These are phyloP conservation scores for Mucor indicus DNA, from an alignment of 371 early-diverging fungal species.

Conservation along the genomic window DNA sequence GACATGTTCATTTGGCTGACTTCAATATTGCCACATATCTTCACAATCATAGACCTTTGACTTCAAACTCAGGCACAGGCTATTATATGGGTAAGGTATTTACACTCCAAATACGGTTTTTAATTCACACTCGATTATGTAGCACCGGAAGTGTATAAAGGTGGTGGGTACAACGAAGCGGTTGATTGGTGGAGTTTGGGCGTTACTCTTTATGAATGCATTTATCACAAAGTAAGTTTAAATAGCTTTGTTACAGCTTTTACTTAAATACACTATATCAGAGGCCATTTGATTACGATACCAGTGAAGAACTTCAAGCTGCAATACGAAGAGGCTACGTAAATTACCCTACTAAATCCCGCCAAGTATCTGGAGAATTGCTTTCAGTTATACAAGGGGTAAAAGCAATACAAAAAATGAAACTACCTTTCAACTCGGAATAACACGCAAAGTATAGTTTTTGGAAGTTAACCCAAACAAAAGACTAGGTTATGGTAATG, in stretches of 20 bases:
- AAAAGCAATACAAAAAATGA: background rate
- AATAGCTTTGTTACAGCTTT: too few relatives aligned
- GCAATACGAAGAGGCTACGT: constrained; percentile 55
- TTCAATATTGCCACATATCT: constrained; percentile 77
- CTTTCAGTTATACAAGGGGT: constrained; percentile 65
- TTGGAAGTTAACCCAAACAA: constrained; percentile 44
- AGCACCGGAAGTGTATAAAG: constrained; percentile 81
- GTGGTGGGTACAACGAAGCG: constrained; percentile 68
- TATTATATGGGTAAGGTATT: constrained; percentile 69
- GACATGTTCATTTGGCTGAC: constrained; percentile 81
- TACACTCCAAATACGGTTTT: background rate
- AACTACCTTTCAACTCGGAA: background rate
- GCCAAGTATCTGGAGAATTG: constrained; percentile 56
- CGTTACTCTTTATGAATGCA: constrained; percentile 72
- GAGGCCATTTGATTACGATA: constrained; percentile 62
- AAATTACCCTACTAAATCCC: constrained; percentile 54
- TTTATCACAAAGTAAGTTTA: constrained; percentile 50
- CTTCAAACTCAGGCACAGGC: constrained; percentile 75
- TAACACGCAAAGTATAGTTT: constrained; percentile 22
- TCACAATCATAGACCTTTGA: constrained; percentile 53
- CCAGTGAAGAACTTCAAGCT: constrained; percentile 49
- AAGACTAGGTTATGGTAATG: constrained; percentile 50
- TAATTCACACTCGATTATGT: background rate
- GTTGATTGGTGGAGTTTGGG: constrained; percentile 96
- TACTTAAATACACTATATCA: constrained; percentile 14